Base-by-base conservation (phyloP, 2,329 filamentous ascomycete genomes). In the Xylariaceae sp. region DNA sequence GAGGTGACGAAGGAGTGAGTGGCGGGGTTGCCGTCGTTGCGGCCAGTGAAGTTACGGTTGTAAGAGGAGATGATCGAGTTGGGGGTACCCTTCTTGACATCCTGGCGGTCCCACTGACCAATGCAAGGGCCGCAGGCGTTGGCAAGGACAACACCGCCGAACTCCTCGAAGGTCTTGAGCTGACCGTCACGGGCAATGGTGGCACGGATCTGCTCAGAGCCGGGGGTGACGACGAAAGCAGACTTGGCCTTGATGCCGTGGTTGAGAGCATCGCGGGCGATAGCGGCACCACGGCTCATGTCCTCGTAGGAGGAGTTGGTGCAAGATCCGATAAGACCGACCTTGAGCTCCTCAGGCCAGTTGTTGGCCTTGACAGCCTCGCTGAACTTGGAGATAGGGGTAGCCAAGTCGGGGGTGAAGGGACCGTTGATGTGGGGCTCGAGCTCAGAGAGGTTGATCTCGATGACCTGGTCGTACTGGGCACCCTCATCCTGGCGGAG, bases 1-100 rank as follows among this genome's bases (percentile, higher is more conserved):
- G 91, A 96, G 65, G 92, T 88, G 67, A 96, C 92, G 76, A 96
- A 96, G 60, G 90, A 90, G 81, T 96, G 92, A 55, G 92, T 96
- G 57, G 91, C 91, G 47, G 92, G 92, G 83, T 96, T 97, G 67
- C 90, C 92, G 69, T 96, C 92, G 77, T 97, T 97, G 74, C 94
- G 91, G 67, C 93, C 93, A 63, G 93, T 97, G 82, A 99, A 97
- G 87, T 99, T 97, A 78, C 94, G 92, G 88, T 99, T 99, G 88
- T 97, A 99, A 34, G 94, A 97, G 51, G 92, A 97, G 74, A 99
- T 82, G 75, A 99, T 99, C 5, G 92, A 95, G 87, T 99, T 99
- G 71, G 92, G 81, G 70, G 90, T 87, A 67, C 93, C 93, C 86
- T 97, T 97, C 84, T 92, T 89, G 58, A 97, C 91, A 17, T 97